Conservation (phyloP, 345 rosid species). For the Aegle marmelos region DNA sequence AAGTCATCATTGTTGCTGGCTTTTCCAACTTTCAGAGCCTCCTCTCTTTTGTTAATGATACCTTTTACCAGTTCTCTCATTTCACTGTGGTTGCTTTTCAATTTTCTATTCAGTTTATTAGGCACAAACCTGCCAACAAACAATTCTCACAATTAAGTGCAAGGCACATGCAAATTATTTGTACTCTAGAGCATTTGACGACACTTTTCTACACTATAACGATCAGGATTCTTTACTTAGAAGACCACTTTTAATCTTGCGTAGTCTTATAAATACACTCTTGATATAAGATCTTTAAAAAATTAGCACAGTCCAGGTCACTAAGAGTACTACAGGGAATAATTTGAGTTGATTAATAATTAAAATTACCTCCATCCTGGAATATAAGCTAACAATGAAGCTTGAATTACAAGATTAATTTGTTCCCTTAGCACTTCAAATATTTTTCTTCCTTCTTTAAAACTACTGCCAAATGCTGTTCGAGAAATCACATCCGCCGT, state of each 20-base stretch:
- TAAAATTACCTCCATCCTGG: conserved; percentile 61
- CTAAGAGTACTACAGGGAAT: no score
- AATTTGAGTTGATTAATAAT: background rate
- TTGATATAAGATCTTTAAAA: no score
- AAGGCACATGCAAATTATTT: background rate
- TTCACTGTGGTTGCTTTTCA: conserved; percentile 28
- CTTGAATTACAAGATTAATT: conserved; percentile 30
- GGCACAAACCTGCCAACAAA: conserved; percentile 34
- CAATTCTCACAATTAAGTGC: background rate
- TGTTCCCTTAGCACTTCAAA: conserved; percentile 53
- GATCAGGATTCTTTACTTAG: no score
- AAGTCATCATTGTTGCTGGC: conserved; percentile 29
- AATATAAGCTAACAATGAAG: conserved; percentile 29
- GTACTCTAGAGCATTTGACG: background rate
- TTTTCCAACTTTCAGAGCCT: conserved; percentile 31
- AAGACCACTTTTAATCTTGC: no score
- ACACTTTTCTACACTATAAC: no score
- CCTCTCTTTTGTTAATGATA: conserved; percentile 34
- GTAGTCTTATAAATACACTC: no score
- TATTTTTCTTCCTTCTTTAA: conserved; percentile 64
- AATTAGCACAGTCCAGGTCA: no score
- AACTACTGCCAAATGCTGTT: conserved; percentile 67
- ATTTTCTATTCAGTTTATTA: conserved; percentile 26
- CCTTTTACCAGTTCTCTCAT: conserved; percentile 24
- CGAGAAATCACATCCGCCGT: conserved; percentile 43